phyloP scores from a whole-genome alignment of 306 rosid species.

The Fagus sylvatica region DNA sequence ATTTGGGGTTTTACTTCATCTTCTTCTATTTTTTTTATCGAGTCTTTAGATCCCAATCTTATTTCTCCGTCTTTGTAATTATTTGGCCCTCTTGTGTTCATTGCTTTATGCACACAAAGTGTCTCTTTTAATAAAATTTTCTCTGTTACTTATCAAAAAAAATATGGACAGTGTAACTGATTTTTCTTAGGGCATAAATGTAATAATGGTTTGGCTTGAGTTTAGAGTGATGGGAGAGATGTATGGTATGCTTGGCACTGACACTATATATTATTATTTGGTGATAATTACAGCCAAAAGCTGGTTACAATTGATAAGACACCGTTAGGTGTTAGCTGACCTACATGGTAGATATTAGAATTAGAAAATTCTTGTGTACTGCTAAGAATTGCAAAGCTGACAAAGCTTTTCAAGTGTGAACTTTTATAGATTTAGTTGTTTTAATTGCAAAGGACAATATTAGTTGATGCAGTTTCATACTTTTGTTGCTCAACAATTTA shows the following conservation, averaged over 20 bases:
- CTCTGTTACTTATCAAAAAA: no score
- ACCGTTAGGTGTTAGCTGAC: background rate
- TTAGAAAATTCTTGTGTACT: background rate
- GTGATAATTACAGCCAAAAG: background rate
- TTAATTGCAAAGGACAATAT: constrained; percentile 11
- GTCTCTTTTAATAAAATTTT: no score
- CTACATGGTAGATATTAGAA: background rate
- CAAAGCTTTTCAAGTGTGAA: background rate
- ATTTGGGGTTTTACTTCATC: no score
- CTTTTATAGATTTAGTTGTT: background rate
- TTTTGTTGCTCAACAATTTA: constrained; percentile 12
- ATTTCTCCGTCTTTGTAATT: no score
- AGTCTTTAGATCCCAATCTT: no score
- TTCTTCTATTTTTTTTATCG: no score
- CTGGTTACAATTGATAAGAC: constrained; percentile 3
- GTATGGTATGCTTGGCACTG: background rate
- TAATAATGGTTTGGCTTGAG: background rate
- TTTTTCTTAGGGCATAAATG: background rate
- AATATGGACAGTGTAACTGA: background rate
- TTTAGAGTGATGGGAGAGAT: background rate
- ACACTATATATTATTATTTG: background rate
- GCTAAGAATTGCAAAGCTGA: background rate
- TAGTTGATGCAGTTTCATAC: constrained; percentile 10
- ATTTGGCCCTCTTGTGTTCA: no score
- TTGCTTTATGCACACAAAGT: no score